Evolutionary conservation across 495 filamentous ascomycete species (phyloP), one percentile per base, ranked within the genome.

Genomic region (Penicillium salamii): DNA sequence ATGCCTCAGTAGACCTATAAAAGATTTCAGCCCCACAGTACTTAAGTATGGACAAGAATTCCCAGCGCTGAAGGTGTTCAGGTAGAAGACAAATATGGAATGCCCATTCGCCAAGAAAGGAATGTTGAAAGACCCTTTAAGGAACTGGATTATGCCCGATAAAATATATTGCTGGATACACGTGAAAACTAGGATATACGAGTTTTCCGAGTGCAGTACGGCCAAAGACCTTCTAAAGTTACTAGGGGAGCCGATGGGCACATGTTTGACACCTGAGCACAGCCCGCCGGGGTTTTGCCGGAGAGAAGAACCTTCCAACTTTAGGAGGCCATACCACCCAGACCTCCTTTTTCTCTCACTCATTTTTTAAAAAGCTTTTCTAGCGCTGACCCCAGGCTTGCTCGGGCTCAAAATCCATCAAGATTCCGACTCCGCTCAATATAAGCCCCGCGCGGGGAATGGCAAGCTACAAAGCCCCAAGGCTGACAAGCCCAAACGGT

Each of bases 361-460:
- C 8, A 8, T 8, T 26, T 26, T 3, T 12, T 13, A 32, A 11
- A 19, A 29, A 42, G 8, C 7, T 19, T 29, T 19, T 29, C 14
- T 11, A 3, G 11, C 7, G 1, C 9, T 31, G 17, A 8, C 13
- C 31, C 19, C 41, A 29, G 23, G 8, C 8, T 26, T 26, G 23
- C 8, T 26, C 23, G 8, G 23, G 4, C 23, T 3, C 23, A 26
- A 8, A 3, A 3, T 26, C 8, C 23, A 26, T 26, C 23, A 8
- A 8, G 8, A 26, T 26, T 8, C 8, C 23, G 17, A 42, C n/a
- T 40, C 23, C n/a, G 24, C 39, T 29, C 39, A 28, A n/a, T 7
- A 14, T 24, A 28, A 29, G 40, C 43, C 43, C 43, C 32, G 43
- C 43, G 43, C 32, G 43, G 43, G 43, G 43, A 15, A 46, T 3